These are phyloP conservation scores for Pseudomonodictys pantanalensis DNA, from an alignment of 495 filamentous ascomycete species.

Conservation along the genomic window DNA sequence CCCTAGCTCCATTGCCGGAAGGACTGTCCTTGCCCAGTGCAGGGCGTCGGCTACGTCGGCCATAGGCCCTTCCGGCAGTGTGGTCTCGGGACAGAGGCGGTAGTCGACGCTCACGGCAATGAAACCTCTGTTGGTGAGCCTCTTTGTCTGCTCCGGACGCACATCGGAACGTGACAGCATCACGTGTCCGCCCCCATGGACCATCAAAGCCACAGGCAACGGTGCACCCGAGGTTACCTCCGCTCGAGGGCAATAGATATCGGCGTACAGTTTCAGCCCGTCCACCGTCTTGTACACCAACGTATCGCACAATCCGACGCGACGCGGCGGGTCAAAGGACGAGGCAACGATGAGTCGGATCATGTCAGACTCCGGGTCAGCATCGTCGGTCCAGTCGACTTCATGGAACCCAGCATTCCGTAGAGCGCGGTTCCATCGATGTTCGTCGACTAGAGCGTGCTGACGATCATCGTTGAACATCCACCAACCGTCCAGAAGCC, in stretches of 20 bases:
- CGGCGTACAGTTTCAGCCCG: neutral
- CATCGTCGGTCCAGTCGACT: neutral
- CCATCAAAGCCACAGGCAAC: slow-evolving; percentile 60
- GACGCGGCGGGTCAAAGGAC: neutral
- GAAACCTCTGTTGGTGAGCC: slow-evolving; percentile 45
- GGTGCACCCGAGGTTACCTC: neutral
- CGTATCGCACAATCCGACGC: neutral
- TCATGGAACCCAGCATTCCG: neutral
- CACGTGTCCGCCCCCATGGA: slow-evolving; percentile 56
- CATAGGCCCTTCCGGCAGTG: slow-evolving; percentile 51
- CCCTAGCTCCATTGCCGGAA: slow-evolving; percentile 41
- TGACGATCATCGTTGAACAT: slow-evolving; percentile 36
- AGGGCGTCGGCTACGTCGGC: slow-evolving; percentile 49
- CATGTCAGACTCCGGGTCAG: neutral
- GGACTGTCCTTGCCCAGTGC: slow-evolving; percentile 43
- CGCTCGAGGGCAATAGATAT: neutral
- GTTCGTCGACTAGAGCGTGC: slow-evolving; percentile 28
- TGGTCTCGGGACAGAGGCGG: slow-evolving; percentile 55
- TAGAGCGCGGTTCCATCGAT: neutral
- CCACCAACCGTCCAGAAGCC: slow-evolving; percentile 45
- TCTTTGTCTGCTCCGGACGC: slow-evolving; percentile 42
- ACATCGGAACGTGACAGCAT: slow-evolving; percentile 50
- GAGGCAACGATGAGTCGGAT: neutral
- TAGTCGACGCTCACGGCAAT: slow-evolving; percentile 57
- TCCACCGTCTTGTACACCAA: neutral